Evolutionary conservation across 139 green algal genomes (phyloP).

Genomic region (Picochlorum sp.): DNA sequence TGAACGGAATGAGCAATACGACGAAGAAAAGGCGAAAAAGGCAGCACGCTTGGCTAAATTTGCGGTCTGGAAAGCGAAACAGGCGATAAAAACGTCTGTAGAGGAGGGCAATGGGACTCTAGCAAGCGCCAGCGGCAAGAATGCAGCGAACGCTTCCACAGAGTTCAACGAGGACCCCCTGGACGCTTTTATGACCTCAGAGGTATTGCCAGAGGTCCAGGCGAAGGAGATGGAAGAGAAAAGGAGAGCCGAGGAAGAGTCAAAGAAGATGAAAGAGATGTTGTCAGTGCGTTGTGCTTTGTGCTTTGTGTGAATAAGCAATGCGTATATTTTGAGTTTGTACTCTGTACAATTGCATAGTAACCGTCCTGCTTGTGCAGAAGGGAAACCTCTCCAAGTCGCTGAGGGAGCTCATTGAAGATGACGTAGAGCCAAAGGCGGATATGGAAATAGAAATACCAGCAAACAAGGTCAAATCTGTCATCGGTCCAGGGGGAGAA

Average conservation of each 20-base stretch:
- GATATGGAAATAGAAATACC: constrained; percentile 53
- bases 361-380: constrained; percentile 7
- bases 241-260: constrained; percentile 13
- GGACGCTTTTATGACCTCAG: constrained; percentile 75
- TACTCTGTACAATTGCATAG: not conserved
- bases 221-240: constrained; percentile 46
- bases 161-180: constrained; percentile 65
- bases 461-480: constrained; percentile 64
- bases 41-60: too few relatives aligned
- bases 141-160: constrained; percentile 1
- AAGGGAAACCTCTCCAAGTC: constrained; percentile 25
- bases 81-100: too few relatives aligned
- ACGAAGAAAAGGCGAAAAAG: too few relatives aligned
- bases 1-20: too few relatives aligned
- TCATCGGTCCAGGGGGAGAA: constrained; percentile 63
- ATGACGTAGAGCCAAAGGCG: constrained; percentile 40
- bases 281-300: not conserved
- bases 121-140: too few relatives aligned
- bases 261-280: constrained; percentile 15
- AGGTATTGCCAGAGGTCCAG: constrained; percentile 59
- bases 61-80: too few relatives aligned
- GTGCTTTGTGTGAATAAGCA: too few relatives aligned
- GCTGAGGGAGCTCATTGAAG: constrained; percentile 21
- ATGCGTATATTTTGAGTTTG: not conserved
- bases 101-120: too few relatives aligned